Evolutionary conservation across 495 filamentous ascomycete genomes (phyloP).

Genomic region (Parachaetomium inaequale): DNA sequence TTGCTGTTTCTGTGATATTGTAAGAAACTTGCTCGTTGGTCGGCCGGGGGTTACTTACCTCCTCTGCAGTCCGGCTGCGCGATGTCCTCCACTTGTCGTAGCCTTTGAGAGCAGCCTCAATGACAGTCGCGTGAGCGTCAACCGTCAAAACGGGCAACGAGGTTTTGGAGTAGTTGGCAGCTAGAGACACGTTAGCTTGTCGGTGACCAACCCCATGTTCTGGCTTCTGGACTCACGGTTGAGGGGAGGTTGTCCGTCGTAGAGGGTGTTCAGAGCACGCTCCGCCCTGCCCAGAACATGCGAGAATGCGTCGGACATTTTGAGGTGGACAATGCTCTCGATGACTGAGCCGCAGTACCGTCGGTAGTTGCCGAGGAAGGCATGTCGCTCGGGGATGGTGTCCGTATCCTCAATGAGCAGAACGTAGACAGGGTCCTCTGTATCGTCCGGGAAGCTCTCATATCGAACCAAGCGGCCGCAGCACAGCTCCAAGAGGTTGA

Average conservation of each 20-base stretch:
- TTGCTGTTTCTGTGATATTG: slow-evolving; percentile 51
- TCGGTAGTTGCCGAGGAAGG: slow-evolving; percentile 95
- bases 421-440: slow-evolving; percentile 69
- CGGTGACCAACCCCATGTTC: not conserved
- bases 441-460: slow-evolving; percentile 76
- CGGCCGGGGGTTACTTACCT: slow-evolving; percentile 39
- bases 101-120: slow-evolving; percentile 88
- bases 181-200: slow-evolving; percentile 43
- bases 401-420: slow-evolving; percentile 92
- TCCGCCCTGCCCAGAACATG: slow-evolving; percentile 80
- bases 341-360: slow-evolving; percentile 83
- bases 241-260: slow-evolving; percentile 66
- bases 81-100: slow-evolving; percentile 73
- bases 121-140: slow-evolving; percentile 84
- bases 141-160: slow-evolving; percentile 72
- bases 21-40: slow-evolving; percentile 11
- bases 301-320: slow-evolving; percentile 77
- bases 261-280: slow-evolving; percentile 67
- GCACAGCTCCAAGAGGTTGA: slow-evolving; percentile 73
- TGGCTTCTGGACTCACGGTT: slow-evolving; percentile 48
- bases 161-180: slow-evolving; percentile 72
- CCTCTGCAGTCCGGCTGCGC: slow-evolving; percentile 51
- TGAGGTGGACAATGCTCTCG: slow-evolving; percentile 73
- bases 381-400: slow-evolving; percentile 88
- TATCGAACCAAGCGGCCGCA: slow-evolving; percentile 75